These are phyloP conservation scores for Gossypium laxum DNA, from an alignment of 441 rosid genomes.

Conservation along the genomic window DNA sequence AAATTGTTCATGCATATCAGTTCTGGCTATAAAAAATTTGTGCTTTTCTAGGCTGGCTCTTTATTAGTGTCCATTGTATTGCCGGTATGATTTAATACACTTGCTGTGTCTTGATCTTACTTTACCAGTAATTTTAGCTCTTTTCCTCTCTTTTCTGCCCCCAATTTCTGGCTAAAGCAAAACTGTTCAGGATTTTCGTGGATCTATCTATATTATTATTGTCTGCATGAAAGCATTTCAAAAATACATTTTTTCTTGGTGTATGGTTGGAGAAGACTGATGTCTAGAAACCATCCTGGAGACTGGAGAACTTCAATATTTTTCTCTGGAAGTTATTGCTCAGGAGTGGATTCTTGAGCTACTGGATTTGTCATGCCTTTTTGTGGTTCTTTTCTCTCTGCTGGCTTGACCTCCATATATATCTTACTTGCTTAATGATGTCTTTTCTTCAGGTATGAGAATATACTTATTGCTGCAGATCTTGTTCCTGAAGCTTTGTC, in stretches of 20 bases:
- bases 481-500: slow-evolving; percentile 82
- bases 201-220: not conserved
- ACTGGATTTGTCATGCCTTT: not conserved
- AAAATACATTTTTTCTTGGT: not conserved
- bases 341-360: not conserved
- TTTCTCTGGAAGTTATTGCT: not conserved
- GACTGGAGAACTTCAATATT: not conserved
- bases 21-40: not conserved
- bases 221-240: not conserved
- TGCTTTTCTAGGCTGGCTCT: not conserved
- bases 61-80: not conserved
- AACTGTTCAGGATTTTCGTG: not conserved
- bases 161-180: not conserved
- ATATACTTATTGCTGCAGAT: slow-evolving; percentile 66
- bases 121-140: not conserved
- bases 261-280: not conserved
- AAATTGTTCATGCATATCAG: not conserved
- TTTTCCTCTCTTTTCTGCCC: not conserved
- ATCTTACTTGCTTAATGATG: slow-evolving; percentile 14
- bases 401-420: not conserved
- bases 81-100: not conserved
- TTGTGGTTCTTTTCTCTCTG: not conserved
- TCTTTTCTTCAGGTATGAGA: slow-evolving; percentile 72
- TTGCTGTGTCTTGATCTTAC: not conserved
- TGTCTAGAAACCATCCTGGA: not conserved